phyloP scores from a whole-genome alignment of 257 asterid species.

The Lycium ferocissimum region DNA sequence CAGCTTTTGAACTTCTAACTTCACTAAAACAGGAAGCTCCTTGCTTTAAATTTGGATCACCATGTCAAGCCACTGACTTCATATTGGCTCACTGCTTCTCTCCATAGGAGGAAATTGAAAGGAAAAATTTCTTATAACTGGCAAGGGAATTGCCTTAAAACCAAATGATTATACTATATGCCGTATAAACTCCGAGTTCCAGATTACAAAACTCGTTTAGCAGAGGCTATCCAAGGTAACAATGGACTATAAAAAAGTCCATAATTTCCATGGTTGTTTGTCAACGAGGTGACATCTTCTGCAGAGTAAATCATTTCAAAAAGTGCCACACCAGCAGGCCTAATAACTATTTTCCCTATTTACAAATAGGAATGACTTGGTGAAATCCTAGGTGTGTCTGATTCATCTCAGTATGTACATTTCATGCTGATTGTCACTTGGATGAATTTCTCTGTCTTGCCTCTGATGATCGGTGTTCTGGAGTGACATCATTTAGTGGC shows the following conservation, averaged over 20 bases:
- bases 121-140: background rate
- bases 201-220: constrained; percentile 9
- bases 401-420: constrained; percentile 37
- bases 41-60: background rate
- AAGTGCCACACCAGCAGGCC: constrained; percentile 16
- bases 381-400: constrained; percentile 30
- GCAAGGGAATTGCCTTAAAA: constrained; percentile 11
- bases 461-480: constrained; percentile 30
- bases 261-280: background rate
- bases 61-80: background rate
- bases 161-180: background rate
- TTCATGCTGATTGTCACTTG: constrained; percentile 30
- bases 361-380: constrained; percentile 36
- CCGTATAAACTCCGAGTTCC: background rate
- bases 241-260: constrained; percentile 17
- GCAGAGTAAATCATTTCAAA: constrained; percentile 12
- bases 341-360: constrained; percentile 31
- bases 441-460: constrained; percentile 38
- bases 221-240: constrained; percentile 26
- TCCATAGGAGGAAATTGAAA: background rate
- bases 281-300: constrained; percentile 34
- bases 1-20: background rate
- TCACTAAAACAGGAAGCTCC: background rate
- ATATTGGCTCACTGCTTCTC: background rate
- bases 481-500: constrained; percentile 52